Conservation (phyloP, 345 rosid species). For the Citrus mangshanensis region DNA sequence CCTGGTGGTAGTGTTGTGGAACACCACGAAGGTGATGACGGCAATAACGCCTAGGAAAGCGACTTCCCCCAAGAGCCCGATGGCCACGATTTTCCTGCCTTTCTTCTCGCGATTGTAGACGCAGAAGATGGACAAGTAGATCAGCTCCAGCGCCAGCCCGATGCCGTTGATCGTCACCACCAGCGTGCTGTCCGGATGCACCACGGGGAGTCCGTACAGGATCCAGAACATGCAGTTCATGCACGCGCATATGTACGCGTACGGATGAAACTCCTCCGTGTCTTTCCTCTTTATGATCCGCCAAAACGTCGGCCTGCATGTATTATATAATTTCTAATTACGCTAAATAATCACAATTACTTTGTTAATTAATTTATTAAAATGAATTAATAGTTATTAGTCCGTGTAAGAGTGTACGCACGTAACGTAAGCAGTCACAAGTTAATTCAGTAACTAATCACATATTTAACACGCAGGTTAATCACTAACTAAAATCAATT, state of each 20-base stretch:
- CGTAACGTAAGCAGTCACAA: too few species aligned
- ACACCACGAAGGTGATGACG: background rate
- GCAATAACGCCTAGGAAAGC: conserved; percentile 9
- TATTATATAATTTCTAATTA: background rate
- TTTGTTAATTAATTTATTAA: too few species aligned
- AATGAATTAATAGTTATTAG: too few species aligned
- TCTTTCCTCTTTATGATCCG: conserved; percentile 34
- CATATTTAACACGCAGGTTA: too few species aligned
- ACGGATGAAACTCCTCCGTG: conserved; percentile 39
- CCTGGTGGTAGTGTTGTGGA: conserved; percentile 18
- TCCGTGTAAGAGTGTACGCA: too few species aligned
- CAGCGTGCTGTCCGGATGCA: conserved; percentile 36
- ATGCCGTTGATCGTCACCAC: conserved; percentile 39
- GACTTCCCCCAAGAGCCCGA: conserved; percentile 17
- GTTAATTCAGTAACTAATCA: too few species aligned
- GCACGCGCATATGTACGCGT: conserved; percentile 36
- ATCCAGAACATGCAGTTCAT: conserved; percentile 41
- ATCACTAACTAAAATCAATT: too few species aligned
- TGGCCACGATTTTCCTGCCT: conserved; percentile 9
- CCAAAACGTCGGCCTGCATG: conserved; percentile 40
- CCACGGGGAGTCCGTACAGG: conserved; percentile 43
- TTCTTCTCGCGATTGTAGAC: background rate
- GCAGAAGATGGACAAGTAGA: conserved; percentile 29
- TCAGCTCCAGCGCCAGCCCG: conserved; percentile 32
- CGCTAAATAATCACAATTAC: background rate